Conservation (phyloP, 148 eudicot species). For the Rhododendron ferrugineum region DNA sequence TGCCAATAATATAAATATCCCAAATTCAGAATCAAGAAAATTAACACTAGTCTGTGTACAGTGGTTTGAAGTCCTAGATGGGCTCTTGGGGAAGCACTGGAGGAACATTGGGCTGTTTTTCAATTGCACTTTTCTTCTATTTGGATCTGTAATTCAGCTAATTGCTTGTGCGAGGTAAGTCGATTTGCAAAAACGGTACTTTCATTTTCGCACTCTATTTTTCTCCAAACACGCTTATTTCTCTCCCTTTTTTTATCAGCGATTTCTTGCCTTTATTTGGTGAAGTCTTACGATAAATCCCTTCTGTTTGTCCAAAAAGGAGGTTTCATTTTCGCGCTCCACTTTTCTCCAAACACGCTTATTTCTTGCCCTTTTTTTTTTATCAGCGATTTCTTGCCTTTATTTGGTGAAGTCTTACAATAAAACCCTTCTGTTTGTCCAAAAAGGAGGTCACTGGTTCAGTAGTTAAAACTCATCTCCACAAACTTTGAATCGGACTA, state of each 20-base stretch:
- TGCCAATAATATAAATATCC: neutral
- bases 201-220: no score
- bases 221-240: neutral
- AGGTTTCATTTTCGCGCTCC: neutral
- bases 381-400: neutral
- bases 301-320: neutral
- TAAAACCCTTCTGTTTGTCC: neutral
- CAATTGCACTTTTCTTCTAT: constrained; percentile 69
- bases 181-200: neutral
- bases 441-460: neutral
- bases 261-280: neutral
- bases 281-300: neutral
- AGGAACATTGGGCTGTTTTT: constrained; percentile 56
- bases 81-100: constrained; percentile 66
- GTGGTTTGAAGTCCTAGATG: constrained; percentile 86
- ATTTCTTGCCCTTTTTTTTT: no score
- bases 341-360: no score
- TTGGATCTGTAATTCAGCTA: constrained; percentile 69
- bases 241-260: no score
- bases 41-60: constrained; percentile 22
- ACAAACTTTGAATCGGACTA: neutral
- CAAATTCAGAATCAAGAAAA: neutral
- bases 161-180: constrained; percentile 75
- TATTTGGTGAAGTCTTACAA: neutral
- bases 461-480: neutral